Evolutionary conservation across 176 grass and related monocot species (phyloP).

Genomic region (Rhynchospora breviuscula): DNA sequence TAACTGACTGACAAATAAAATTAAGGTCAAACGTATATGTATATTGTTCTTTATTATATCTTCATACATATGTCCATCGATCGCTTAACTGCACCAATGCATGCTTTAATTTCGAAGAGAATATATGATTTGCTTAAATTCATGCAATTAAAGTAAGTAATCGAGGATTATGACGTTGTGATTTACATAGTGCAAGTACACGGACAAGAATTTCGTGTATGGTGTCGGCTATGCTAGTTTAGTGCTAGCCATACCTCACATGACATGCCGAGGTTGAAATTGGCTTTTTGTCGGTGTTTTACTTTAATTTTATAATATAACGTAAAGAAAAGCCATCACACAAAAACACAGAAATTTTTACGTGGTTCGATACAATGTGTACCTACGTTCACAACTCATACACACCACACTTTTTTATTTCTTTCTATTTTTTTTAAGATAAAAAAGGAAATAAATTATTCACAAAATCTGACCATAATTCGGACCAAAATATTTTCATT

Average conservation of each 20-base stretch:
- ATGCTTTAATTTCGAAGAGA: neutral
- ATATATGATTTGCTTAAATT: neutral
- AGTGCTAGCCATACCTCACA: neutral
- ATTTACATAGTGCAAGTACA: neutral
- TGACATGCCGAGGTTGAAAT: neutral
- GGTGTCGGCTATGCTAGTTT: neutral
- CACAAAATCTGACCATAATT: no score
- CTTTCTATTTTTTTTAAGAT: no score
- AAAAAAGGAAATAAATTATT: no score
- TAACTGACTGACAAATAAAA: neutral
- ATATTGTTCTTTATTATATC: neutral
- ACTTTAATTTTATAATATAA: no score
- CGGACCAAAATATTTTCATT: no score
- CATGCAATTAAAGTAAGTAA: slow-evolving; percentile 1
- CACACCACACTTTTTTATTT: no score
- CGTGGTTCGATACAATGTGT: no score
- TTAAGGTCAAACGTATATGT: neutral
- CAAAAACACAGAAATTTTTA: no score
- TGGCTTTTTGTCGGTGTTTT: neutral
- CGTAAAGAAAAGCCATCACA: no score
- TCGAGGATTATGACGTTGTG: neutral
- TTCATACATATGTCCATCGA: neutral
- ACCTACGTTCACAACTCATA: no score
- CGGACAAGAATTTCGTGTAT: neutral
- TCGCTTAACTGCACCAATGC: no score